A percentile compares a stretch with the other conserved stretches of the same genome.
phyloP scores from a whole-genome alignment of 2,329 filamentous ascomycete species.

The Bimuria novae-zelandiae region DNA sequence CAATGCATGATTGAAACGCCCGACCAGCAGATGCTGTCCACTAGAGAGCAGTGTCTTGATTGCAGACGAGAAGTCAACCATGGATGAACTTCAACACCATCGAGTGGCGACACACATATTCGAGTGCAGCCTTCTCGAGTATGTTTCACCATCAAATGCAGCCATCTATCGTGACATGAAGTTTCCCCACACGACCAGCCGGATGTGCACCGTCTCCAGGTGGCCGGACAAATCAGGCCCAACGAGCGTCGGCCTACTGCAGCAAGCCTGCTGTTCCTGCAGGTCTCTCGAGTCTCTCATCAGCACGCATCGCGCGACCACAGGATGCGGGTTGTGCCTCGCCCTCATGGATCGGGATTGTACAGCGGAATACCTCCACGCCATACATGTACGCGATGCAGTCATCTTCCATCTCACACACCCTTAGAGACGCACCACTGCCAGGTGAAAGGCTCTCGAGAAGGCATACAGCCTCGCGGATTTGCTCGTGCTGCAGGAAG shows the following conservation, averaged over 20 bases:
- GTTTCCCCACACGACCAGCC: conserved; percentile 29
- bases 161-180: conserved; percentile 22
- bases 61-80: conserved; percentile 29
- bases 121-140: conserved; percentile 31
- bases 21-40: conserved; percentile 18
- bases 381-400: conserved; percentile 14
- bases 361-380: conserved; percentile 3
- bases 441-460: not conserved
- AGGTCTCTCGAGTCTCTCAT: conserved; percentile 16
- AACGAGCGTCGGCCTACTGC: conserved; percentile 25
- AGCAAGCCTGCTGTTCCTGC: conserved; percentile 37
- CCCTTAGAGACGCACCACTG: not conserved
- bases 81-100: conserved; percentile 21
- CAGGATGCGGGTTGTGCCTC: not conserved
- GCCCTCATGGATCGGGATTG: conserved; percentile 8
- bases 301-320: conserved; percentile 7
- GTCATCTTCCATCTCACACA: conserved; percentile 17
- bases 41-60: conserved; percentile 13
- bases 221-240: conserved; percentile 39
- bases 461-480: conserved; percentile 13
- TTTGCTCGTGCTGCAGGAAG: conserved; percentile 20
- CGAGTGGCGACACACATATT: conserved; percentile 11
- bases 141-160: conserved; percentile 42
- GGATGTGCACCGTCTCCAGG: conserved; percentile 23
- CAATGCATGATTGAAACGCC: conserved; percentile 32